These are phyloP conservation scores for Hypsizygus marmoreus DNA, from an alignment of 768 basidiomycete genomes.

Conservation along the genomic window DNA sequence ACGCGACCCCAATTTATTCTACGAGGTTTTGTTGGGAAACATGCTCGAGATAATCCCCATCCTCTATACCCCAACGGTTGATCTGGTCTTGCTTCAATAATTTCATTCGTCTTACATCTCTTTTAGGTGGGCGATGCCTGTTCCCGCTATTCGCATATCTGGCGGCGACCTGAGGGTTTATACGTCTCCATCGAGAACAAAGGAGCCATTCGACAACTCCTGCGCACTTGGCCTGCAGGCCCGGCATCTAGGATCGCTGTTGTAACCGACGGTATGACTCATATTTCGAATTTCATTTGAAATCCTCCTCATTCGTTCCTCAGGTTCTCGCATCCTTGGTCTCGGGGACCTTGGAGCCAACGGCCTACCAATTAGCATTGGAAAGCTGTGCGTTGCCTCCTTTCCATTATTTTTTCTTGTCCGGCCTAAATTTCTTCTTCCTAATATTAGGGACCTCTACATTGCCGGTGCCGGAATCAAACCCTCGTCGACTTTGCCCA, in stretches of 20 bases:
- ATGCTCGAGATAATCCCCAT: slow-evolving; percentile 70
- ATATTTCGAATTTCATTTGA: slow-evolving; percentile 24
- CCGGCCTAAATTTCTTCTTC: neutral
- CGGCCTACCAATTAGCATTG: slow-evolving; percentile 64
- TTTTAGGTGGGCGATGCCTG: slow-evolving; percentile 69
- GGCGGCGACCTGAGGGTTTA: slow-evolving; percentile 61
- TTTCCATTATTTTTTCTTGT: slow-evolving; percentile 1
- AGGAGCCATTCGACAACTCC: slow-evolving; percentile 59
- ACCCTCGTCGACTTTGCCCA: slow-evolving; percentile 58
- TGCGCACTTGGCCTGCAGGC: slow-evolving; percentile 51
- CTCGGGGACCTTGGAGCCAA: slow-evolving; percentile 54
- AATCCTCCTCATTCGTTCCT: slow-evolving; percentile 2
- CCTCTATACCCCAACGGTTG: slow-evolving; percentile 74
- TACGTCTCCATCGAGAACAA: slow-evolving; percentile 69
- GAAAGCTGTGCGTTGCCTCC: slow-evolving; percentile 57
- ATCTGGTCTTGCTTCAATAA: slow-evolving; percentile 6
- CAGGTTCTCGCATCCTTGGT: slow-evolving; percentile 73
- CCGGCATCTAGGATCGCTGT: slow-evolving; percentile 63
- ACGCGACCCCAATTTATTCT: slow-evolving; percentile 66
- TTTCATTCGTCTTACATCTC: slow-evolving; percentile 15
- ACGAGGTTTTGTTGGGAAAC: slow-evolving; percentile 60
- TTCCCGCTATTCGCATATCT: slow-evolving; percentile 69
- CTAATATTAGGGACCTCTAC: slow-evolving; percentile 68
- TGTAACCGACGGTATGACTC: slow-evolving; percentile 65
- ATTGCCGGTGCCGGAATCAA: slow-evolving; percentile 70